Base-by-base conservation (phyloP, 345 rosid species). In the Melaleuca alternifolia region DNA sequence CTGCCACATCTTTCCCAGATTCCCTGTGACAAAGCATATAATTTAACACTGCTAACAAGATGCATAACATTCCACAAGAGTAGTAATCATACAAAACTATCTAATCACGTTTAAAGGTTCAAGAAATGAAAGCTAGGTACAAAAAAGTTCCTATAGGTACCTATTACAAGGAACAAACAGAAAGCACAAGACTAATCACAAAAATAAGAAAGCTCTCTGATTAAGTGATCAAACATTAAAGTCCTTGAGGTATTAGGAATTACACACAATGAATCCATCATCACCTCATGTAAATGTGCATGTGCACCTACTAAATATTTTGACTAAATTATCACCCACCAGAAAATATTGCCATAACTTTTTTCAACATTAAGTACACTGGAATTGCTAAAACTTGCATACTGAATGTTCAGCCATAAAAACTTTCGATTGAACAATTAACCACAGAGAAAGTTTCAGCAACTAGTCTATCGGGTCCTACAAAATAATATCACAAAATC, bases 1-100 rank as follows among this genome's bases (percentile, higher is more conserved):
- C 89, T 28, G 96, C 92, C 87, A 93, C 89, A 61, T 90, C 93
- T 89, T 89, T 88, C 87, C 89, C 82, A 44, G 91, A 90, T 82
- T 85, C 88, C 91, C 99, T 97, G 90, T 65, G 48, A 24, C 81
- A 85, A 88, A 77, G 88, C 61, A 81, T 33, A 88, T 82, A 84
- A 85, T n/a, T 11, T 84, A 83, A 85, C 61, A 50, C 84, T 50
- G 71, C 14, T 15, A 82, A 56, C 15, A 57, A 83, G 14, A 71
- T 37, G 50, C 44, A 59, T 50, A 57, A 50, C 54, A 56, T 18
- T 37, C 81, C 81, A 71, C 10, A 13, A 48, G 48, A 71, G 81
- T 18, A 48, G 26, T 71, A 37, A 37, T 71, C 81, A 71, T 71
- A 71, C 23, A 0, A 71, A 71, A 71, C 48, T 33, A 33, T 65